Evolutionary conservation across 768 basidiomycete species (phyloP).

Genomic region (Podaxis mareebaensis): DNA sequence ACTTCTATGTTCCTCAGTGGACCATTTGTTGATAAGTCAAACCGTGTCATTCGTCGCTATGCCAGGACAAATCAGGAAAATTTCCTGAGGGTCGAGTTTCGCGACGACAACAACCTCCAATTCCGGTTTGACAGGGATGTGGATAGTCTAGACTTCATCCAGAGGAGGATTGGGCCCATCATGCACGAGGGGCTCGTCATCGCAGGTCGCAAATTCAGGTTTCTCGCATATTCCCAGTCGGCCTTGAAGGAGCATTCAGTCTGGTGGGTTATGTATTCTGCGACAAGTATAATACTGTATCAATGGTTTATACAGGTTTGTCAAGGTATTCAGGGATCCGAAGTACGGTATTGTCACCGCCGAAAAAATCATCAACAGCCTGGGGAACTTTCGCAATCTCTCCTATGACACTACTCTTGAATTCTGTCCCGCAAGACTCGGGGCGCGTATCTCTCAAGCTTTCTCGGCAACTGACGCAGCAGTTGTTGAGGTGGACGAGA

Average conservation of each 20-base stretch:
- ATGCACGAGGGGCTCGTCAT: slow-evolving; percentile 48
- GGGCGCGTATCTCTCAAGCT: slow-evolving; percentile 68
- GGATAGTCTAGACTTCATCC: slow-evolving; percentile 50
- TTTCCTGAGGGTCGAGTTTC: slow-evolving; percentile 65
- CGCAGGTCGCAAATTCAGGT: slow-evolving; percentile 54
- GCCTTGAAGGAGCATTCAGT: slow-evolving; percentile 65
- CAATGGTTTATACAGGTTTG: slow-evolving; percentile 47
- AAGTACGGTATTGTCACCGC: slow-evolving; percentile 36
- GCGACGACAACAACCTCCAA: slow-evolving; percentile 56
- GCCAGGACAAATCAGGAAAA: slow-evolving; percentile 41
- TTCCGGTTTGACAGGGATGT: slow-evolving; percentile 59
- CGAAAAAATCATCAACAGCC: slow-evolving; percentile 46
- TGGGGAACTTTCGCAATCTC: slow-evolving; percentile 54
- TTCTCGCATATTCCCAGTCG: slow-evolving; percentile 73
- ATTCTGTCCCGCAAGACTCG: slow-evolving; percentile 65
- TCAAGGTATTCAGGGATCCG: slow-evolving; percentile 48
- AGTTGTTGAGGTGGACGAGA: slow-evolving; percentile 42
- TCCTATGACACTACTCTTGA: slow-evolving; percentile 45
- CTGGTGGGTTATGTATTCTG: slow-evolving; percentile 34
- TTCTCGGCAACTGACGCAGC: slow-evolving; percentile 72
- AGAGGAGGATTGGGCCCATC: slow-evolving; percentile 43
- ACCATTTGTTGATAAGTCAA: slow-evolving; percentile 59
- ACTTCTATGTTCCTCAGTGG: slow-evolving; percentile 54
- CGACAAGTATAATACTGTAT: background rate
- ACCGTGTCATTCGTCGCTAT: slow-evolving; percentile 60